Evolutionary conservation across 352 stramenopile genomes (phyloP).

Genomic region (Pythium chondricola): DNA sequence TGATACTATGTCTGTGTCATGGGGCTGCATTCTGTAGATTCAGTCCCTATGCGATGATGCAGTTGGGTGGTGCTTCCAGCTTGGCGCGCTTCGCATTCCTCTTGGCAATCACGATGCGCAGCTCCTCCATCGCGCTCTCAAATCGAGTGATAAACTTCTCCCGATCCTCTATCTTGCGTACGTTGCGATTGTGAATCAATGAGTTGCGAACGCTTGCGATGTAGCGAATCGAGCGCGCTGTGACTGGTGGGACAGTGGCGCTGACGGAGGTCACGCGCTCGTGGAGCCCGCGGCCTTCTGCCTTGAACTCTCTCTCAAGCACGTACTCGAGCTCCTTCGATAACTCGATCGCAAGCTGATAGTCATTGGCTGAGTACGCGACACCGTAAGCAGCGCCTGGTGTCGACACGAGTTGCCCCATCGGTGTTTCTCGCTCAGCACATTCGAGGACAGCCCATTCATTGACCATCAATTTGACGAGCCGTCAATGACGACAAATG

Average conservation of each 20-base stretch:
- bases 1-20: too few relatives aligned
- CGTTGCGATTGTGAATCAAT: constrained; percentile 73
- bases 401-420: constrained; percentile 9
- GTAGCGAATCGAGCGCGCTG: constrained; percentile 64
- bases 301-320: constrained; percentile 59
- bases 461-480: too few relatives aligned
- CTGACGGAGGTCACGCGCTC: constrained; percentile 59
- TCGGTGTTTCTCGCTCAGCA: too few relatives aligned
- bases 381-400: constrained; percentile 15
- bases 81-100: constrained; percentile 16
- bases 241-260: constrained; percentile 32
- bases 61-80: constrained; percentile 7
- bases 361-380: constrained; percentile 59
- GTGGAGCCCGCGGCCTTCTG: constrained; percentile 61
- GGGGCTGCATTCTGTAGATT: too few relatives aligned
- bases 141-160: constrained; percentile 59
- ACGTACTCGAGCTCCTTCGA: constrained; percentile 77
- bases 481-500: too few relatives aligned
- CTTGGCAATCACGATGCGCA: constrained; percentile 56
- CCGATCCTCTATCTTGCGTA: constrained; percentile 49
- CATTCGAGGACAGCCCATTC: too few relatives aligned
- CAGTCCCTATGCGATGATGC: constrained; percentile 29
- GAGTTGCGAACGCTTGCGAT: constrained; percentile 76
- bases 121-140: constrained; percentile 47
- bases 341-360: constrained; percentile 74